phyloP scores from a whole-genome alignment of 2,329 filamentous ascomycete species.

The Cordyceps pruinosa region DNA sequence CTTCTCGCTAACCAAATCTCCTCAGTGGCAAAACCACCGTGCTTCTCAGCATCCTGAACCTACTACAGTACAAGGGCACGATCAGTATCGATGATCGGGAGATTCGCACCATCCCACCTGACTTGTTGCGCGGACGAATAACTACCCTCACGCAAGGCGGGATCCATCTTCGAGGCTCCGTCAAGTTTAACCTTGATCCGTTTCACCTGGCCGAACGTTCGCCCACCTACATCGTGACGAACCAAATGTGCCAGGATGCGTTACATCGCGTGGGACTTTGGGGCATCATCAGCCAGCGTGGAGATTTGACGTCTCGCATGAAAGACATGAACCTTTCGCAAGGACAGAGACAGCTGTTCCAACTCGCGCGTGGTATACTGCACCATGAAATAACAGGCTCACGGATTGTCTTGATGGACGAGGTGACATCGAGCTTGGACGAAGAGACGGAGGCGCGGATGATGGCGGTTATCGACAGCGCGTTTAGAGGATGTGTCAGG shows the following conservation, averaged over 20 bases:
- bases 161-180: background rate
- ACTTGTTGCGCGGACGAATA: background rate
- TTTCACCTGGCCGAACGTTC: background rate
- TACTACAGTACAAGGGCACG: background rate
- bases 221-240: background rate
- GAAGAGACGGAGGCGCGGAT: background rate
- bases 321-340: background rate
- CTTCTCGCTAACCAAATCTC: background rate
- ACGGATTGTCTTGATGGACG: slow-evolving; percentile 2
- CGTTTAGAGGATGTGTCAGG: background rate
- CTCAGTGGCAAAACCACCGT: slow-evolving; percentile 2
- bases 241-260: background rate
- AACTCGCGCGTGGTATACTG: slow-evolving; percentile 1
- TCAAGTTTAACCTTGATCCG: slow-evolving; percentile 3
- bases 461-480: background rate
- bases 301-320: background rate
- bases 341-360: slow-evolving; percentile 3
- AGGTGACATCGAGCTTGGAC: background rate
- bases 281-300: background rate
- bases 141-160: slow-evolving; percentile 1
- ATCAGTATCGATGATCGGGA: slow-evolving; percentile 8
- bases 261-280: slow-evolving; percentile 1
- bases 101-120: background rate
- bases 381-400: background rate
- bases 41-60: background rate